Conservation (phyloP, 179 eudicot genomes). For the Corrigiola litoralis region DNA sequence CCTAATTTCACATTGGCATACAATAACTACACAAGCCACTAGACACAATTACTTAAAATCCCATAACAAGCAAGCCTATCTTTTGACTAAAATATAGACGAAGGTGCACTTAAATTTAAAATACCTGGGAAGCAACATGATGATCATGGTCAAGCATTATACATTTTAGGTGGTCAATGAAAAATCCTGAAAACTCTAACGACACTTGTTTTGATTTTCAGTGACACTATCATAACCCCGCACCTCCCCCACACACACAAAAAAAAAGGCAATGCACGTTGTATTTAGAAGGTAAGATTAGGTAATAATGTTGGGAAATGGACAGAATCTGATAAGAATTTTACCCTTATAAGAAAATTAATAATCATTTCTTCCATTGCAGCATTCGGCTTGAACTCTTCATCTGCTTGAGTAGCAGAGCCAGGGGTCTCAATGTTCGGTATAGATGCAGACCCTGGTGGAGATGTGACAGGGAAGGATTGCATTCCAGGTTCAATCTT, state of each 20-base stretch:
- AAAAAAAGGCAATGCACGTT: no score
- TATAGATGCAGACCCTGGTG: constrained; percentile 87
- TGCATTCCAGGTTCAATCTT: constrained; percentile 97
- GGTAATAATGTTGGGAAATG: no score
- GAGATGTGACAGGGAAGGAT: constrained; percentile 83
- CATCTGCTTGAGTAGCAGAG: constrained; percentile 88
- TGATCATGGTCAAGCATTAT: not conserved
- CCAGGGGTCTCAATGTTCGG: constrained; percentile 92
- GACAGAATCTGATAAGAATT: constrained; percentile 7
- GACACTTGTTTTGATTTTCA: no score
- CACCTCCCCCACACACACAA: not conserved
- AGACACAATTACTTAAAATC: not conserved
- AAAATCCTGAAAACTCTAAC: no score
- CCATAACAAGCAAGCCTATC: not conserved
- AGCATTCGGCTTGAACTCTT: constrained; percentile 98
- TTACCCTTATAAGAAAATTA: constrained; percentile 92
- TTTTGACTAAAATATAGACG: not conserved
- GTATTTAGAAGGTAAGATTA: not conserved
- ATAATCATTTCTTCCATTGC: constrained; percentile 99
- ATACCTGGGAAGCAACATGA: not conserved
- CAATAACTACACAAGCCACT: not conserved
- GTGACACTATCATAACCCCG: no score
- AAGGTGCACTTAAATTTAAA: not conserved
- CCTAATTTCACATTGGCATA: not conserved
- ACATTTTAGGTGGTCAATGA: not conserved